Conservation (phyloP, 78 protist species). For the Dictyostelium capitatum region DNA sequence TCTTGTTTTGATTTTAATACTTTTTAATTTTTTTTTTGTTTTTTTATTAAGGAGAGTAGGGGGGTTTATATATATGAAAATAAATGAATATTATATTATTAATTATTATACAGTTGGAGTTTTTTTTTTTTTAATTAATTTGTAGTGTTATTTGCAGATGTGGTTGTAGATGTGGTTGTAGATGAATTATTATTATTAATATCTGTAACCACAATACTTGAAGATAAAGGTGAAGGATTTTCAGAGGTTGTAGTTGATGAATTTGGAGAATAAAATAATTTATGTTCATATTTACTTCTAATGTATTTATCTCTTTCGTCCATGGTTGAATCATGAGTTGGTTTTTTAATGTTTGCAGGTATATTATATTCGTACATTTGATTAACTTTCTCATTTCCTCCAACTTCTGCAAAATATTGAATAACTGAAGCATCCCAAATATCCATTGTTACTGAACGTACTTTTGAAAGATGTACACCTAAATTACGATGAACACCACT, state of each 20-base stretch:
- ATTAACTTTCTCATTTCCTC: conserved; percentile 84
- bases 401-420: conserved; percentile 8
- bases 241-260: conserved; percentile 11
- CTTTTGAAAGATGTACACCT: conserved; percentile 91
- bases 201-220: background rate
- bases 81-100: too few species aligned
- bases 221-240: conserved; percentile 17
- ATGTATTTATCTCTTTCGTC: conserved; percentile 65
- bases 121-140: background rate
- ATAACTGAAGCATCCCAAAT: conserved; percentile 62
- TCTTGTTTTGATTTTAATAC: too few species aligned
- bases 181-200: background rate
- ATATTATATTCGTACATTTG: conserved; percentile 51
- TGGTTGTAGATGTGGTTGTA: background rate
- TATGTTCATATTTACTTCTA: conserved; percentile 66
- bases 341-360: conserved; percentile 33
- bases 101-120: background rate
- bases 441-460: conserved; percentile 85
- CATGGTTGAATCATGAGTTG: conserved; percentile 29
- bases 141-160: background rate
- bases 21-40: too few species aligned
- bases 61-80: too few species aligned
- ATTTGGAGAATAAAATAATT: conserved; percentile 40
- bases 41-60: too few species aligned
- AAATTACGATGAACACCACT: conserved; percentile 89